Base-by-base conservation (phyloP, 768 basidiomycete genomes). In the Mycena olivaceomarginata region DNA sequence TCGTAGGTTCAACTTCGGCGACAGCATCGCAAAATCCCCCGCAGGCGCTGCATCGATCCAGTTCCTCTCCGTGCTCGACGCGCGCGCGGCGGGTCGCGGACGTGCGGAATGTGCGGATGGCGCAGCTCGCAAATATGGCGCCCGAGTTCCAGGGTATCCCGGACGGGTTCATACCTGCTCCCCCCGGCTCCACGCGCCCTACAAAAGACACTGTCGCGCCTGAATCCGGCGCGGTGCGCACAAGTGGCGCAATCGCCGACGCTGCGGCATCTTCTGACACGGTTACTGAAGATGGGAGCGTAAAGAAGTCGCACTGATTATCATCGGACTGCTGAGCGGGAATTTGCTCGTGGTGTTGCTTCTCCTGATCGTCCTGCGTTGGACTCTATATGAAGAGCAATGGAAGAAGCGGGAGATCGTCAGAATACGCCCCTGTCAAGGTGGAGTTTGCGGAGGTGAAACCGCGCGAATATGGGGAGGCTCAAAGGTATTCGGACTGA, bases 271-370 rank as follows among this genome's bases (percentile, higher is more conserved):
- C 31, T 31, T 31, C 31, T 31, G 31, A 31, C 31, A 31, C 31
- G 4, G 31, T 31, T 31, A 31, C 31, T 31, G 31, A 31, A 31
- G 31, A 31, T 31, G 31, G 31, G 31, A 31, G 11, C 31, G 12
- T 60, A 31, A 40, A 41, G 60, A 71, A 79, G 31, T 79, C 57
- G 75, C 63, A 18, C 69, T 56, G 20, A 63, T 75, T 37, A 20
- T 75, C 25, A 71, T 78, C 31, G 77, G 77, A n/a, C 62, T 78
- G 2, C 69, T 78, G 8, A 45, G 63, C 5, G 77, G 68, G 20
- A 75, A 70, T 39, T 46, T 78, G 11, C 31, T 31, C 31, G 31
- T 31, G 31, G 31, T 31, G 31, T 18, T 78, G 16, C 25, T 75
- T 0, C 53, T 71, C 15, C 53, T 78, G 20, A 46, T 67, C 31